These are phyloP conservation scores for Didymella lethalis DNA, from an alignment of 2,329 filamentous ascomycete genomes.

Conservation along the genomic window DNA sequence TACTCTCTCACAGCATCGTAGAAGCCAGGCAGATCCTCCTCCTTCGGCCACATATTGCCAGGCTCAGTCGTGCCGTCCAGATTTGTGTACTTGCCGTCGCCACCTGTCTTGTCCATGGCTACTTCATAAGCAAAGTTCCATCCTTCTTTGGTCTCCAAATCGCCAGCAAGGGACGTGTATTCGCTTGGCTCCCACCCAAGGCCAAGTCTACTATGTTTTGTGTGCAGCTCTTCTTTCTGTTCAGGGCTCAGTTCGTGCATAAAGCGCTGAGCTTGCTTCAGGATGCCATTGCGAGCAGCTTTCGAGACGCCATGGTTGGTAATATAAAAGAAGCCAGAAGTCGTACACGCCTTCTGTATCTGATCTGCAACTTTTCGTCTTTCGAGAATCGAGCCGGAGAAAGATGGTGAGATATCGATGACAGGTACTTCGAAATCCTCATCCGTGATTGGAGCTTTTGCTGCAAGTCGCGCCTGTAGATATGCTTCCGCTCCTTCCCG, in stretches of 20 bases:
- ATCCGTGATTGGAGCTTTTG: constrained; percentile 23
- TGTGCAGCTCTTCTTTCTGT: constrained; percentile 52
- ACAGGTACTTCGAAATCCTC: constrained; percentile 47
- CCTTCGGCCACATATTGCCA: constrained; percentile 52
- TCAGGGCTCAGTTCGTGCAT: constrained; percentile 41
- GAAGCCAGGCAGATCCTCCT: constrained; percentile 52
- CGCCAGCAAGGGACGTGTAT: constrained; percentile 52
- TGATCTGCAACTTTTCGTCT: constrained; percentile 50
- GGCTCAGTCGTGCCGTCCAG: constrained; percentile 49
- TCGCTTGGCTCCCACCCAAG: constrained; percentile 54
- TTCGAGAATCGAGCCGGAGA: constrained; percentile 42
- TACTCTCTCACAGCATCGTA: constrained; percentile 49
- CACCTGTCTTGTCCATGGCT: constrained; percentile 50
- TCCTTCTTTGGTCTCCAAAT: constrained; percentile 53
- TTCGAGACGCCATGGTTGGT: constrained; percentile 49
- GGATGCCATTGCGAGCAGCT: constrained; percentile 38
- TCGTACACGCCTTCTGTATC: constrained; percentile 51
- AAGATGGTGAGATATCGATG: constrained; percentile 51
- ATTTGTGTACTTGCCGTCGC: constrained; percentile 54
- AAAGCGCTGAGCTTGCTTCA: constrained; percentile 51
- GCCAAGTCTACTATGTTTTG: constrained; percentile 51
- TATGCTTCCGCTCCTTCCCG: constrained; percentile 48
- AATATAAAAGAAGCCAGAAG: constrained; percentile 55
- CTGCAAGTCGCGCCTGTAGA: constrained; percentile 44
- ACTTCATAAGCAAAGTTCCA: constrained; percentile 56